A percentile compares a stretch with the other conserved stretches of the same genome.
phyloP scores from a whole-genome alignment of 768 basidiomycete species.

The Lactarius sp. region DNA sequence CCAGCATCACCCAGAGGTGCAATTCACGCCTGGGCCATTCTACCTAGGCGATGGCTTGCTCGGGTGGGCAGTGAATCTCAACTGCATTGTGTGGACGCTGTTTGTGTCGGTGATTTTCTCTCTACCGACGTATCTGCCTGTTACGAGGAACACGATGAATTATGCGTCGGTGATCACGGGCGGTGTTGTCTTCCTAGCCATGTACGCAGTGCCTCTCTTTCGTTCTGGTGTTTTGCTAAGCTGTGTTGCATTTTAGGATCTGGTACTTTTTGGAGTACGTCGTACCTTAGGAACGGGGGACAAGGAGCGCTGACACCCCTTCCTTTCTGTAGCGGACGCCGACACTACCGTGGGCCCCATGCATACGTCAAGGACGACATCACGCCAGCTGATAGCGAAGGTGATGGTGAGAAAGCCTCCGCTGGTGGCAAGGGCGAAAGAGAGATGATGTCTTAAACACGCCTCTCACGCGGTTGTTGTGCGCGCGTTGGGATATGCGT shows the following conservation, averaged over 20 bases:
- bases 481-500: no score
- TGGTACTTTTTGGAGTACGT: conserved; percentile 30
- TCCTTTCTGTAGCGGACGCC: conserved; percentile 15
- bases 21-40: conserved; percentile 83
- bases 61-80: conserved; percentile 55
- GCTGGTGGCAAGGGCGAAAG: neutral
- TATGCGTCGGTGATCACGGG: conserved; percentile 58
- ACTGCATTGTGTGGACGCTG: conserved; percentile 65
- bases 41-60: conserved; percentile 70
- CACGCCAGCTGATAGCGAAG: neutral
- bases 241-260: conserved; percentile 11
- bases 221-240: neutral
- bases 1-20: conserved; percentile 71
- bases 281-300: neutral
- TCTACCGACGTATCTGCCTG: conserved; percentile 63
- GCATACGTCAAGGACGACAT: conserved; percentile 2
- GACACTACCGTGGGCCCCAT: conserved; percentile 23
- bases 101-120: conserved; percentile 70
- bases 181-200: conserved; percentile 33
- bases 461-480: no score
- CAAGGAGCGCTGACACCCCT: neutral
- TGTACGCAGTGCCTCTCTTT: conserved; percentile 24
- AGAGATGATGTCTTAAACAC: neutral
- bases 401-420: neutral
- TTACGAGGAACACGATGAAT: conserved; percentile 72